Evolutionary conservation across 257 asterid genomes (phyloP), one percentile per base, ranked within the genome.

Genomic region (Jaltomata sinuosa): DNA sequence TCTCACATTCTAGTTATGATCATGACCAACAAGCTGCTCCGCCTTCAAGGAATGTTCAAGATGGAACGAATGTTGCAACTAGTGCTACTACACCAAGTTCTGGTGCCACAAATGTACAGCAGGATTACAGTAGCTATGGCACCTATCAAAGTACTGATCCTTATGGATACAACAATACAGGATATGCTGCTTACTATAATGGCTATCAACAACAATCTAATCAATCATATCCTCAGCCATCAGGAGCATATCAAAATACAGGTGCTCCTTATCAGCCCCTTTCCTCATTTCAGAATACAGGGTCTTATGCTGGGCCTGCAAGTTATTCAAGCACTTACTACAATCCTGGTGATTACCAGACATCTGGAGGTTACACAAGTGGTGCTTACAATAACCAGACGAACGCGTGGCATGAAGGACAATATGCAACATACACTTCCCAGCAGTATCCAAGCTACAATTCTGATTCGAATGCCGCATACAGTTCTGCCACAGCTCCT

Each of bases 341-440:
- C 97, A 93, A 93, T 94, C 97, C 94, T 94, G 99, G 96, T 97
- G 98, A 97, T 94, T 94, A 97, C 91, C 99, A 95, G 99, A 97
- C 99, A 87, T 90, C 99, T 85, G 99, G 97, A 95, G 95, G 95
- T 92, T 92, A 94, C 87, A 85, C 97, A 81, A 97, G 90, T 89
- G 94, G 91, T 86, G 89, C 91, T 34, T 93, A 93, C 83, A 93
- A 89, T 89, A 88, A 89, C 80, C 97, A 92, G 91, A 88, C 93
- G 87, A 94, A 91, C 90, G 59, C 57, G 84, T 96, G 99, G 99
- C 94, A 91, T 31, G 97, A 93, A 88, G 99, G 94, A 83, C 97
- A 91, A 86, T 91, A 94, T 87, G 88, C 94, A 50, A 34, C 93
- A 57, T 95, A 94, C 87, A 61, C 85, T 85, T 87, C 97, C 90